These are phyloP conservation scores for Arthrobotrys sinensis DNA, from an alignment of 2,329 filamentous ascomycete species.

Conservation along the genomic window DNA sequence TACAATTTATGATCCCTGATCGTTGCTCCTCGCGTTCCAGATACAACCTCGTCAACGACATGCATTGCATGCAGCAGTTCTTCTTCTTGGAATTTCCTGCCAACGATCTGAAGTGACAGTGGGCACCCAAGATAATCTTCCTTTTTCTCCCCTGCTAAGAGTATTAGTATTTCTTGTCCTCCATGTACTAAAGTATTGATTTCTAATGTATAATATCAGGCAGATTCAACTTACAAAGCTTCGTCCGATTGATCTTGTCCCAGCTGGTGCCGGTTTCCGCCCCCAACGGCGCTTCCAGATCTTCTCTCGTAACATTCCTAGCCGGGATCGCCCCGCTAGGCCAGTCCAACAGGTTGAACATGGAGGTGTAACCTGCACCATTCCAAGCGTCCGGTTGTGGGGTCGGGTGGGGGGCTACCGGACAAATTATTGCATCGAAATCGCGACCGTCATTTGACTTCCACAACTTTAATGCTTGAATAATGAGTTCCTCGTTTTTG, in stretches of 20 bases:
- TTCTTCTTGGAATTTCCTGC: conserved; percentile 72
- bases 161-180: conserved; percentile 33
- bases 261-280: conserved; percentile 46
- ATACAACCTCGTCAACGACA: conserved; percentile 66
- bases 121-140: conserved; percentile 71
- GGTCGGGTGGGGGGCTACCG: conserved; percentile 76
- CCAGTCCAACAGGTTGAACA: conserved; percentile 76
- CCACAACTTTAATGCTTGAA: conserved; percentile 75
- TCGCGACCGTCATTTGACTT: conserved; percentile 68
- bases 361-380: conserved; percentile 75
- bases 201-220: conserved; percentile 6
- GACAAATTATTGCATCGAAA: conserved; percentile 76
- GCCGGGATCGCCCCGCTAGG: conserved; percentile 70
- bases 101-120: conserved; percentile 73
- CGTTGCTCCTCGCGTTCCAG: conserved; percentile 37
- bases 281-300: conserved; percentile 47
- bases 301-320: conserved; percentile 49
- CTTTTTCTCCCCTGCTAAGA: conserved; percentile 66
- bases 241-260: conserved; percentile 56
- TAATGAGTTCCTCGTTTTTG: conserved; percentile 71
- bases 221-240: conserved; percentile 46
- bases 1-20: conserved; percentile 58
- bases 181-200: conserved; percentile 6
- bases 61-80: conserved; percentile 69
- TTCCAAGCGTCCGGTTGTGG: conserved; percentile 76